A percentile compares a stretch with the other conserved stretches of the same genome.
These are phyloP conservation scores for Aureobasidium sp. DNA, from an alignment of 2,329 filamentous ascomycete species.

Conservation along the genomic window DNA sequence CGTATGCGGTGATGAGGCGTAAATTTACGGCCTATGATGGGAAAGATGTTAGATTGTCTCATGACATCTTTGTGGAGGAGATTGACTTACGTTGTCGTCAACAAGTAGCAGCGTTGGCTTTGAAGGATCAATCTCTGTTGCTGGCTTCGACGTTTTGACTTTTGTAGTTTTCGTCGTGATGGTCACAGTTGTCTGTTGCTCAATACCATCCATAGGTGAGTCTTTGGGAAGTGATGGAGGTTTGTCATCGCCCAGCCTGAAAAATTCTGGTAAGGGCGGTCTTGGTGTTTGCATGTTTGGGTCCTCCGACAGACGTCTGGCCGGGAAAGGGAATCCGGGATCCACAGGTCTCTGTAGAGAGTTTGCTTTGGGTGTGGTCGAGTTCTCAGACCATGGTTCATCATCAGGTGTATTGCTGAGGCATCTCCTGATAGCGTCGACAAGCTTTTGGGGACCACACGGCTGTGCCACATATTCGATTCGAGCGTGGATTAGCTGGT, in stretches of 20 bases:
- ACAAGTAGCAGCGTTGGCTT: slow-evolving; percentile 32
- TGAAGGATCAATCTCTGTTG: slow-evolving; percentile 15
- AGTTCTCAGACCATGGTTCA: slow-evolving; percentile 9
- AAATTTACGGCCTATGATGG: slow-evolving; percentile 30
- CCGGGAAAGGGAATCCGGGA: slow-evolving; percentile 1
- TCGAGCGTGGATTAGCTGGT: neutral
- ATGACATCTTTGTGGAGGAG: too few relatives aligned
- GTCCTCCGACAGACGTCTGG: neutral
- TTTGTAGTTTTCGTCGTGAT: neutral
- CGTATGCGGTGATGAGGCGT: slow-evolving; percentile 28
- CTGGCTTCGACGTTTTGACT: neutral
- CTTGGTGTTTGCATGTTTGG: slow-evolving; percentile 9
- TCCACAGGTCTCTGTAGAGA: neutral
- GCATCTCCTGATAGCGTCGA: slow-evolving; percentile 14
- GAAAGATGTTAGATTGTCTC: neutral
- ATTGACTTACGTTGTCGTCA: slow-evolving; percentile 31
- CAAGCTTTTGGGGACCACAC: slow-evolving; percentile 20
- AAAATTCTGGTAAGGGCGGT: neutral
- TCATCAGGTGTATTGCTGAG: neutral
- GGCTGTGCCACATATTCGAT: slow-evolving; percentile 22
- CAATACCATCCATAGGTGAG: slow-evolving; percentile 5
- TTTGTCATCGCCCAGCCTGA: neutral
- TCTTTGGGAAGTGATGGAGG: slow-evolving; percentile 10
- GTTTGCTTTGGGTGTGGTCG: slow-evolving; percentile 2
- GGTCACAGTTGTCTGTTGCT: neutral